Base-by-base conservation (phyloP, 2,329 filamentous ascomycete genomes). In the Exophiala spinifera region DNA sequence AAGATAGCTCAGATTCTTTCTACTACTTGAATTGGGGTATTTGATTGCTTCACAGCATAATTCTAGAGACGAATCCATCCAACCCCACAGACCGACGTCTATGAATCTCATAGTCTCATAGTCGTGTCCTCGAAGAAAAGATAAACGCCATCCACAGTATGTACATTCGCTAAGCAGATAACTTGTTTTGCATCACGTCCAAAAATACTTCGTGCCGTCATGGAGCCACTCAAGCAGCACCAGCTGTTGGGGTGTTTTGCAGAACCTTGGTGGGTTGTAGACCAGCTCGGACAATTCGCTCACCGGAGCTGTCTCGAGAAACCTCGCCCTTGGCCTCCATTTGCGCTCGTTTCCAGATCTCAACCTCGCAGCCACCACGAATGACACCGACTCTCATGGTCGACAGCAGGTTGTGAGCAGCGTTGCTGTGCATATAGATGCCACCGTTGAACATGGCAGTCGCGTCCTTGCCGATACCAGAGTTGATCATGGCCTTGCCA, bases 391-490 rank as follows among this genome's bases (percentile, higher is more conserved):
- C 85, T 64, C 89, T 82, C 88, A 94, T 94, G 63, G 88, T 94
- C 6, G 87, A 91, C 60, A 95, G 80, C 57, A 94, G 74, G 76
- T 95, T 95, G 79, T 95, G 89, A 33, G 89, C 89, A 52, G 88
- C 89, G 74, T 95, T 95, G 70, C 86, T 90, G 79, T 95, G 89
- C 71, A 87, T 82, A 77, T 95, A 95, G 59, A 95, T 87, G 74
- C 89, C 89, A 62, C 89, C 89, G 72, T 95, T 95, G 82, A 95
- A 95, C 74, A 91, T 89, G 64, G 89, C 88, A 14, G 89, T 94
- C 51, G 89, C 88, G 61, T 95, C 89, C 78, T 94, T 94, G 70
- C 89, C 89, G 53, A 95, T 82, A 47, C 85, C 88, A 23, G 86
- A 88, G 63, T 77, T 83, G 76, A 95, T 94, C 75, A 95, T 86